phyloP scores from a whole-genome alignment of 2,329 filamentous ascomycete species.

The Pseudocercospora cruenta region DNA sequence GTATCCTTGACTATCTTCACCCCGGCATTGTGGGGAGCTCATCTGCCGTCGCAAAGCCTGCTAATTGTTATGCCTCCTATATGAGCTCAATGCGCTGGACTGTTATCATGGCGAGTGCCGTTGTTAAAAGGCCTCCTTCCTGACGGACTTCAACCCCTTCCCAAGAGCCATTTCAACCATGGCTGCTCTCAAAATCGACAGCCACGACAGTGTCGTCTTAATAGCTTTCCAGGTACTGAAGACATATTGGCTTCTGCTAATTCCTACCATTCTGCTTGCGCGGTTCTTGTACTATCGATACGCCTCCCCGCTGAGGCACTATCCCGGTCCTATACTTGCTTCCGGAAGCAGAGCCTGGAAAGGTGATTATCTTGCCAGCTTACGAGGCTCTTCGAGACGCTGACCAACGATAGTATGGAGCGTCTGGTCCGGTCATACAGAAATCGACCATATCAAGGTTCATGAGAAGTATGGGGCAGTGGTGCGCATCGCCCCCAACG shows the following conservation, averaged over 20 bases:
- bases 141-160: not conserved
- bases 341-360: constrained; percentile 38
- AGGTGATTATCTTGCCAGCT: constrained; percentile 13
- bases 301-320: constrained; percentile 34
- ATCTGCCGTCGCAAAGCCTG: constrained; percentile 11
- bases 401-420: constrained; percentile 23
- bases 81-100: not conserved
- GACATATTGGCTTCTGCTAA: constrained; percentile 28
- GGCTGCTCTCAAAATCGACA: constrained; percentile 7
- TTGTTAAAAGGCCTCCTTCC: not conserved
- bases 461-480: constrained; percentile 34
- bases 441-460: constrained; percentile 32
- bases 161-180: constrained; percentile 10
- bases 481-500: constrained; percentile 38
- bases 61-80: not conserved
- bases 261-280: constrained; percentile 32
- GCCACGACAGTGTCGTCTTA: constrained; percentile 22
- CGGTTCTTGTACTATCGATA: constrained; percentile 37
- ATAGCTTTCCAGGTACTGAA: constrained; percentile 20
- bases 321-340: constrained; percentile 36
- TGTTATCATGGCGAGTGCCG: not conserved
- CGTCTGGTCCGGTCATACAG: constrained; percentile 32
- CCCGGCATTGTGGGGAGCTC: not conserved
- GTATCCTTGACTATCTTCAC: not conserved
- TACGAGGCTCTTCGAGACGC: not conserved